Conservation (phyloP, 1,284 basidiomycete genomes). For the Leucoagaricus sp. region DNA sequence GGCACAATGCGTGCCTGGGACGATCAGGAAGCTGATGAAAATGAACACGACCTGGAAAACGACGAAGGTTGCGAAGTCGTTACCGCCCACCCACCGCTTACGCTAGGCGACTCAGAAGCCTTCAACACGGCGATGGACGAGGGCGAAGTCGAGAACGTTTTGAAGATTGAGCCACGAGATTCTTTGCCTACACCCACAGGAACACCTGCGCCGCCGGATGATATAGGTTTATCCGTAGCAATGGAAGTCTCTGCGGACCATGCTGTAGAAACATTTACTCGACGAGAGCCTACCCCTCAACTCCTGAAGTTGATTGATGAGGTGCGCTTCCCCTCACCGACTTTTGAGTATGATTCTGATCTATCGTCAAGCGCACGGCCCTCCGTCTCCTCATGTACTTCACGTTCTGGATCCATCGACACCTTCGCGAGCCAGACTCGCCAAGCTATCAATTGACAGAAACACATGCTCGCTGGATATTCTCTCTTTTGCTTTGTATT, state of each 20-base stretch:
- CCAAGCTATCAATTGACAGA: conserved; percentile 51
- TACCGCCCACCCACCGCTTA: neutral
- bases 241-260: neutral
- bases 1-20: conserved; percentile 39
- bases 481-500: conserved; percentile 73
- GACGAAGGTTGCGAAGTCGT: neutral
- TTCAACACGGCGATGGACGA: conserved; percentile 33
- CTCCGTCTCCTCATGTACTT: conserved; percentile 83
- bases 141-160: conserved; percentile 39
- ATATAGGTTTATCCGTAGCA: conserved; percentile 19
- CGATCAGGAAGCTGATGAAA: conserved; percentile 17
- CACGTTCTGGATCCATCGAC: conserved; percentile 73
- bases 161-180: conserved; percentile 33
- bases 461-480: conserved; percentile 82
- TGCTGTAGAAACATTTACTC: conserved; percentile 23
- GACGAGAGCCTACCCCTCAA: conserved; percentile 57
- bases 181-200: conserved; percentile 42
- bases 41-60: neutral
- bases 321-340: conserved; percentile 39
- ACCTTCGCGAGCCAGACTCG: conserved; percentile 48
- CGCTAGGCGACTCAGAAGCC: conserved; percentile 1
- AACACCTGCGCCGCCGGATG: conserved; percentile 35
- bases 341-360: neutral
- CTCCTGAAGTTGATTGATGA: conserved; percentile 64
- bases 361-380: conserved; percentile 52